Conservation (phyloP, 2,329 filamentous ascomycete species). For the Colletotrichum zoysiae region DNA sequence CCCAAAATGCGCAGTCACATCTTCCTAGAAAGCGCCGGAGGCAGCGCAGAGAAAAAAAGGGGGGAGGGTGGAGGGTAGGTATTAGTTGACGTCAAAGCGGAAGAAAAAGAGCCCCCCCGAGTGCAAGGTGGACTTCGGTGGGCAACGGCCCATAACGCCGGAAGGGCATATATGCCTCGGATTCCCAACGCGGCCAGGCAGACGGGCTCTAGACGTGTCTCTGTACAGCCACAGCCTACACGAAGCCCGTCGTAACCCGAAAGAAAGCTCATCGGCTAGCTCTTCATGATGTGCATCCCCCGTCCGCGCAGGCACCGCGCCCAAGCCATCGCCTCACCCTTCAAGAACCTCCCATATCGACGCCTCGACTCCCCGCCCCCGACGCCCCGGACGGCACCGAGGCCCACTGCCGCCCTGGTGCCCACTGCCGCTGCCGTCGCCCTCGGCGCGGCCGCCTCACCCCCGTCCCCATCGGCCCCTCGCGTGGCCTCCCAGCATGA, state of each 20-base stretch:
- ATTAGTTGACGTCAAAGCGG: neutral
- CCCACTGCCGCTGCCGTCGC: neutral
- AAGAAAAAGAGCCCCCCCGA: neutral
- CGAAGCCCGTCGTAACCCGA: neutral
- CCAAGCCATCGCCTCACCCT: conserved; percentile 25
- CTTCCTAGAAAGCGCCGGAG: neutral
- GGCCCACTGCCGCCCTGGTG: conserved; percentile 8
- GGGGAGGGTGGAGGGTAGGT: neutral
- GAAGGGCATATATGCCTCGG: conserved; percentile 1
- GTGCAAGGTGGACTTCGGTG: neutral
- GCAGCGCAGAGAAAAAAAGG: neutral
- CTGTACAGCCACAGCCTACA: conserved; percentile 1
- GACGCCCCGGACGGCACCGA: conserved; percentile 31
- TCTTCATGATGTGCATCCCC: conserved; percentile 39
- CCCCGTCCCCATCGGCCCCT: conserved; percentile 1
- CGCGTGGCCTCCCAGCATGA: conserved; percentile 50
- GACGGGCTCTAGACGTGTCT: neutral
- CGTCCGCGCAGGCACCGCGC: conserved; percentile 32
- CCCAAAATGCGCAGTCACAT: neutral
- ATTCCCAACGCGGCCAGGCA: conserved; percentile 1
- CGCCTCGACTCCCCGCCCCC: conserved; percentile 37
- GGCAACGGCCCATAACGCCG: neutral
- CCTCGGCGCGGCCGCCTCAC: neutral
- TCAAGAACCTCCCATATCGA: conserved; percentile 18
- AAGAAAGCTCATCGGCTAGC: neutral